Percentiles rank a stretch among this genome's conserved stretches.
Evolutionary conservation across 2,329 filamentous ascomycete species (phyloP).

Genomic region (Cryphonectria japonica): DNA sequence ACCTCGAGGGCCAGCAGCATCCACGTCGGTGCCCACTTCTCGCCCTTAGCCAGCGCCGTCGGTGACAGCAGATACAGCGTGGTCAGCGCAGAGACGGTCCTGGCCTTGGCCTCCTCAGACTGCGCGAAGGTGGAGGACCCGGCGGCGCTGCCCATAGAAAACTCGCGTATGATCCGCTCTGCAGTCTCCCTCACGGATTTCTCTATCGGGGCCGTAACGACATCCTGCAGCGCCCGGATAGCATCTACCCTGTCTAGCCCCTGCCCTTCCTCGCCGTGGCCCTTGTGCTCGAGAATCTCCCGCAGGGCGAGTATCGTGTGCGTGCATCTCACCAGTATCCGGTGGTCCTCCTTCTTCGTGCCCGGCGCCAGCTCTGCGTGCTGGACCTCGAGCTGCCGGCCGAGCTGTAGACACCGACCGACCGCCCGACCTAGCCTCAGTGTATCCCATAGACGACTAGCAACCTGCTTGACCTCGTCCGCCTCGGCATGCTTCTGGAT

Average conservation of each 20-base stretch:
- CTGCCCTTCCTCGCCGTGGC: slow-evolving; percentile 73
- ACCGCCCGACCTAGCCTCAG: slow-evolving; percentile 77
- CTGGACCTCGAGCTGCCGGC: slow-evolving; percentile 85
- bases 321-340: slow-evolving; percentile 79
- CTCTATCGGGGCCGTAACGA: slow-evolving; percentile 73
- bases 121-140: slow-evolving; percentile 57
- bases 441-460: slow-evolving; percentile 79
- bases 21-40: slow-evolving; percentile 67
- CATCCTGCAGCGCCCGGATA: slow-evolving; percentile 68
- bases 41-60: slow-evolving; percentile 54
- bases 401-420: slow-evolving; percentile 77
- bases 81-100: slow-evolving; percentile 73
- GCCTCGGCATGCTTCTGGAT: slow-evolving; percentile 83
- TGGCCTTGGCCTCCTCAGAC: slow-evolving; percentile 74
- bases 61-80: slow-evolving; percentile 84
- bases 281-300: slow-evolving; percentile 70
- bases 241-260: slow-evolving; percentile 76
- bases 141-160: slow-evolving; percentile 64
- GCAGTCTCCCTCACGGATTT: slow-evolving; percentile 72
- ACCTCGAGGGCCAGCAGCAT: slow-evolving; percentile 78
- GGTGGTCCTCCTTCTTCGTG: slow-evolving; percentile 69
- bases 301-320: slow-evolving; percentile 77
- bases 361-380: slow-evolving; percentile 66
- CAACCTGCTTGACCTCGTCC: slow-evolving; percentile 77
- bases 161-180: slow-evolving; percentile 81